Base-by-base conservation (phyloP, 306 rosid genomes). In the Begonia fuchsioides region DNA sequence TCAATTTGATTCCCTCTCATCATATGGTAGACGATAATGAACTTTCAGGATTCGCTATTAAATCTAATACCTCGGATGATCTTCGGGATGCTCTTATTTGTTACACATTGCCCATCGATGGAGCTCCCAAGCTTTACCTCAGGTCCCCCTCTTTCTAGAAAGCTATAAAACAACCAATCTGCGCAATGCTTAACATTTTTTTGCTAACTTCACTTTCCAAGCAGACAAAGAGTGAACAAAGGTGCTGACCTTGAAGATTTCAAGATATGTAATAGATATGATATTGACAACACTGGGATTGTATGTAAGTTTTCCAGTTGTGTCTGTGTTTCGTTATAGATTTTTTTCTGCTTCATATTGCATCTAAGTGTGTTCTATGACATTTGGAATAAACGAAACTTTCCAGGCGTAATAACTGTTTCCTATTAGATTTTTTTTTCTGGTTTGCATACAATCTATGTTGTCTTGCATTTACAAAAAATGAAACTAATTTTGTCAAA, bases 271-370 rank as follows among this genome's bases (percentile, higher is more conserved):
- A 84, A 76, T 76, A 53, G 54, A 63, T 75, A 78, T 68, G 77
- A 84, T 66, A 75, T 88, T 68, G 95, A 88, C 69, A 83, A 88
- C 58, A 88, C 97, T 16, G 94, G 95, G 56, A 81, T 88, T 66
- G 90, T 88, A 41, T 83, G 94, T 88, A 74, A 62, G 95, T 78
- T 74, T 54, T 39, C 48, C 50, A 39, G 59, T n/a, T n/a, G n/a
- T n/a, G n/a, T n/a, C n/a, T n/a, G n/a, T n/a, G n/a, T n/a, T n/a
- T n/a, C n/a, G n/a, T n/a, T n/a, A n/a, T n/a, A n/a, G n/a, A n/a
- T n/a, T n/a, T n/a, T n/a, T n/a, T n/a, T n/a, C n/a, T n/a, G n/a
- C n/a, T n/a, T n/a, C n/a, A n/a, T n/a, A n/a, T n/a, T n/a, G n/a
- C n/a, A n/a, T n/a, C n/a, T n/a, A n/a, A n/a, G n/a, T n/a, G n/a